Base-by-base conservation (phyloP, 1,284 basidiomycete genomes). In the Fomitopsis schrenkii region DNA sequence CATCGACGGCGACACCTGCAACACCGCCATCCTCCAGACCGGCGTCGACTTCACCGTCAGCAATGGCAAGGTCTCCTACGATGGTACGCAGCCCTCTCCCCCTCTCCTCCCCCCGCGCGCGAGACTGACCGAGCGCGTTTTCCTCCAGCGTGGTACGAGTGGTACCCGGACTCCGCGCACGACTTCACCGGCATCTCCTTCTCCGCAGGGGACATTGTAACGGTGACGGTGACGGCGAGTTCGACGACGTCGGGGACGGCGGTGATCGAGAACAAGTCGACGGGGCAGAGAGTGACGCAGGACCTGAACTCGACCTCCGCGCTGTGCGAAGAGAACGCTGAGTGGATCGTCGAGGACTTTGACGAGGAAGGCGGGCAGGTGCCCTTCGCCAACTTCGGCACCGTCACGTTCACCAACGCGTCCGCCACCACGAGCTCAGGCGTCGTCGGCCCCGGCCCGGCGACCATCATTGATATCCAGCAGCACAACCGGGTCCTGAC, bases 91-190 rank as follows among this genome's bases (percentile, higher is more conserved):
- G 5, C 12, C 40, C 26, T 8, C 33, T 14, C 41, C 52, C 9
- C 5, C 33, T 12, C 12, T n/a, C 33, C 55, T 8, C 15, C 17
- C 19, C 52, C 8, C 36, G 22, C 17, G 5, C 35, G 52, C 52
- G 9, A 30, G 5, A 38, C 14, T 35, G 12, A 5, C 19, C n/a
- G 33, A 19, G 40, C 8, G 40, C 14, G 12, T 19, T 33, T 8
- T 33, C 8, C 8, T 5, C 17, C 57, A 76, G 76, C 74, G 19
- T 77, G 76, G 76, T 77, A 72, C 65, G 76, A 77, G 62, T 77
- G 74, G 71, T 77, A 68, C 69, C 75, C 76, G 35, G 75, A 69
- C 64, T 71, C 63, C 64, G 72, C 75, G 9, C 59, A 68, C 61
- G 72, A 74, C 66, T 76, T 76, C 67, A 63, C 62, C 19, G 75